Percentiles rank a stretch among this genome's conserved stretches.
Evolutionary conservation across 1,284 basidiomycete species (phyloP).

Genomic region (Takashimella tepidaria): DNA sequence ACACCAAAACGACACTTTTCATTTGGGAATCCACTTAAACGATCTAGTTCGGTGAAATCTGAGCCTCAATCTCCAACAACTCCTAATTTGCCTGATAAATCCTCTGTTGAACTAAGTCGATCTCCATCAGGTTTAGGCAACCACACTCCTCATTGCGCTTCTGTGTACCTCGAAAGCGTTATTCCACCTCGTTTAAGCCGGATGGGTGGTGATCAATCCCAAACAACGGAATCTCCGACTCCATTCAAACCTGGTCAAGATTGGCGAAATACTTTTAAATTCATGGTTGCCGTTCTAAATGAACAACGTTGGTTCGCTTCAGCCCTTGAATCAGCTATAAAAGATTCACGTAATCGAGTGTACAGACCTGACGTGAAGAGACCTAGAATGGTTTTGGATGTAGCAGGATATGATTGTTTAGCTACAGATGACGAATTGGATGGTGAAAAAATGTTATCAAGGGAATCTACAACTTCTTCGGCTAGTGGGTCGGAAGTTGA

Average conservation of each 20-base stretch:
- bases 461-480: neutral
- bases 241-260: neutral
- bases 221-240: neutral
- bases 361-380: constrained; percentile 22
- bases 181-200: neutral
- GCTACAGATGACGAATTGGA: constrained; percentile 36
- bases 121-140: neutral
- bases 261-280: constrained; percentile 16
- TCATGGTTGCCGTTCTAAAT: constrained; percentile 43
- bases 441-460: neutral
- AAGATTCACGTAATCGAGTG: constrained; percentile 17
- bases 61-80: neutral
- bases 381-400: constrained; percentile 32
- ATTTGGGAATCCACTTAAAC: neutral
- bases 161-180: neutral
- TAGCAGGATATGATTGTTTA: constrained; percentile 37
- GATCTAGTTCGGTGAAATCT: neutral
- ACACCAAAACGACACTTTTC: neutral
- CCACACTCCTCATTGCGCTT: neutral
- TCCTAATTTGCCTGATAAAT: neutral
- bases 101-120: neutral
- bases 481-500: constrained; percentile 12
- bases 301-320: constrained; percentile 37
- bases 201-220: neutral
- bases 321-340: constrained; percentile 25